Evolutionary conservation across 106 monocot species (phyloP).

Genomic region (Platanthera guangdongensis): DNA sequence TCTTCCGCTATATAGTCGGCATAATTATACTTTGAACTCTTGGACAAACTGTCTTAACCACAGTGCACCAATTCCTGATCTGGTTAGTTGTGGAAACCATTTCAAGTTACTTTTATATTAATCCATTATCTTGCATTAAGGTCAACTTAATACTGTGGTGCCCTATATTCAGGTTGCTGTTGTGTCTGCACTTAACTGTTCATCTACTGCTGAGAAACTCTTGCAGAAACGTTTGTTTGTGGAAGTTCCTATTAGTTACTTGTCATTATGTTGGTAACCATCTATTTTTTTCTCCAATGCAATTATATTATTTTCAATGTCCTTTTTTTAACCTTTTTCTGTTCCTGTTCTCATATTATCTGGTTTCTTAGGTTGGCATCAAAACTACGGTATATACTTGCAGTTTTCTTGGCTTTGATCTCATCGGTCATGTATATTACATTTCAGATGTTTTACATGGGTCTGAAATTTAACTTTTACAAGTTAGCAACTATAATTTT

Average conservation of each 20-base stretch:
- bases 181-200: constrained; percentile 65
- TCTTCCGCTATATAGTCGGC: constrained; percentile 36
- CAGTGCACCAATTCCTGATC: constrained; percentile 28
- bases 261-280: constrained; percentile 1
- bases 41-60: constrained; percentile 45
- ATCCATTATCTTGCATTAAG: not conserved
- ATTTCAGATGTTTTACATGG: constrained; percentile 39
- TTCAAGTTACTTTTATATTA: not conserved
- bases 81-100: constrained; percentile 30
- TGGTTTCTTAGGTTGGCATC: constrained; percentile 27
- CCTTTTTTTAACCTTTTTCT: not conserved
- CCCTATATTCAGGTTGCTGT: constrained; percentile 32
- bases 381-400: constrained; percentile 32
- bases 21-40: constrained; percentile 53
- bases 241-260: constrained; percentile 7
- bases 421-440: constrained; percentile 42
- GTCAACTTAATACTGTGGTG: not conserved
- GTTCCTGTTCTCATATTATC: constrained; percentile 6
- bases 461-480: constrained; percentile 15
- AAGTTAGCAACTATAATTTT: constrained; percentile 19
- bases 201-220: constrained; percentile 32
- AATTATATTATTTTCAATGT: constrained; percentile 15
- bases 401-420: constrained; percentile 42
- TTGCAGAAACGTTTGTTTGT: constrained; percentile 16
- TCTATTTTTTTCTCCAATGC: not conserved